Base-by-base conservation (phyloP, 2,329 filamentous ascomycete species). In the Apiospora koreana region DNA sequence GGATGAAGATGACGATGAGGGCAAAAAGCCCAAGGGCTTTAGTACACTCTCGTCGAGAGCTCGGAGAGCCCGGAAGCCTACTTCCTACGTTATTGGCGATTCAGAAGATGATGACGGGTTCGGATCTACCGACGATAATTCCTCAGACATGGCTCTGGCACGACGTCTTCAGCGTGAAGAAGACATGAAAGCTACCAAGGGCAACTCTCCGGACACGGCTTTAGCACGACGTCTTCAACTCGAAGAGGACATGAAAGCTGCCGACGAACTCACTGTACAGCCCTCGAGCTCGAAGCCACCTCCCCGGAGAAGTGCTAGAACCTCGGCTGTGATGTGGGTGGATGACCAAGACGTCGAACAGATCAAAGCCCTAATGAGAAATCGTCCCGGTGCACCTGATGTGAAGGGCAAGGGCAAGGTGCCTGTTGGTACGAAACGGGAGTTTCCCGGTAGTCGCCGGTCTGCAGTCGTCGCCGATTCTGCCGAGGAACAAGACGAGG, bases 1-100 rank as follows among this genome's bases (percentile, higher is more conserved):
- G 31, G 77, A 80, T 8, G 48, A 70, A 50, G 85, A 88, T 73
- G 87, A 87, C 69, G 78, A 79, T 14, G 74, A 77, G 28, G 73
- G 72, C 14, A 83, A 84, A 75, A 82, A 81, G 72, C 79, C 67
- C 21, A 68, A 68, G 66, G 67, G 45, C 68, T 68, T 67, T 50
- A 69, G 2, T 69, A 67, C 68, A 68, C 71, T 67, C 43, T 72
- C 46, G 58, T 71, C 46, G 48, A 70, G 70, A 72, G 69, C 68
- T 62, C 76, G 48, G 68, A 74, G 50, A 74, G 71, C 67, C 74
- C 81, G 28, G 76, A 78, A 67, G 21, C 69, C 71, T 1, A 66
- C 71, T 8, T 71, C 68, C 1, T 74, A 74, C 35, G 35, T 81
- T n/a, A 79, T 81, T 28, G 72, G 75, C 28, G 76, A 77, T 35